phyloP scores from a whole-genome alignment of 1,284 basidiomycete genomes.

The Sporisorium graminicola region DNA sequence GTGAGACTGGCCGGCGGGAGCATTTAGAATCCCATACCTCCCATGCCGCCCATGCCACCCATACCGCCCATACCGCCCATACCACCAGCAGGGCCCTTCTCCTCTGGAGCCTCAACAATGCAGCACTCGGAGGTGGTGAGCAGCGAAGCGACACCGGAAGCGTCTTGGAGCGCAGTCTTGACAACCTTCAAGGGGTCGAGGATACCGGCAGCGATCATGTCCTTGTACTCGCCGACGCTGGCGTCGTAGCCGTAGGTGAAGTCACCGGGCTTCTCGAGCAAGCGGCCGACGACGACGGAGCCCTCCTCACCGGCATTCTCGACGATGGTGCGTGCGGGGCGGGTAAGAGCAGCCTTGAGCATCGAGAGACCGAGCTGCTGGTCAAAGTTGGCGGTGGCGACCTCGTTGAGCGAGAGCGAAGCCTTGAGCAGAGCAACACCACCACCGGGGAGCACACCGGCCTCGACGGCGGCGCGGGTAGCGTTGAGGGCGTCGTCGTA shows the following conservation, averaged over 20 bases:
- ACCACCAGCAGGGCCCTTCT: conserved; percentile 75
- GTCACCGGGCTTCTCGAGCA: conserved; percentile 67
- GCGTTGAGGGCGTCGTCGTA: conserved; percentile 98
- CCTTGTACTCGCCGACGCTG: conserved; percentile 87
- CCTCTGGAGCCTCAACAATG: conserved; percentile 90
- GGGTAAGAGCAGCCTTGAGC: conserved; percentile 86
- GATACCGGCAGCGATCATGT: conserved; percentile 94
- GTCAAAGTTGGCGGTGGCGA: conserved; percentile 93
- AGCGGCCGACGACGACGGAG: conserved; percentile 87
- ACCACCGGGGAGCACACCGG: conserved; percentile 92
- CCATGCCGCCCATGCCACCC: conserved; percentile 71
- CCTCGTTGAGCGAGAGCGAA: conserved; percentile 81
- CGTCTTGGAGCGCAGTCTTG: conserved; percentile 64
- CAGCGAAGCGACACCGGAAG: conserved; percentile 79
- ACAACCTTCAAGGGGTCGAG: conserved; percentile 74
- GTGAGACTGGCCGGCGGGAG: neutral
- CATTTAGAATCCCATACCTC: conserved; percentile 66
- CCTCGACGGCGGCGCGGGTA: conserved; percentile 96
- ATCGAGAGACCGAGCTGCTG: conserved; percentile 96
- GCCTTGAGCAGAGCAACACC: conserved; percentile 93
- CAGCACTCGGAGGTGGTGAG: conserved; percentile 93
- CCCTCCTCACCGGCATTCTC: conserved; percentile 96
- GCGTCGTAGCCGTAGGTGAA: conserved; percentile 84
- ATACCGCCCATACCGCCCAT: conserved; percentile 70
- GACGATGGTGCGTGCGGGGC: conserved; percentile 85